phyloP scores from a whole-genome alignment of 192 early-diverging fungal genomes.

The Backusella circina region DNA sequence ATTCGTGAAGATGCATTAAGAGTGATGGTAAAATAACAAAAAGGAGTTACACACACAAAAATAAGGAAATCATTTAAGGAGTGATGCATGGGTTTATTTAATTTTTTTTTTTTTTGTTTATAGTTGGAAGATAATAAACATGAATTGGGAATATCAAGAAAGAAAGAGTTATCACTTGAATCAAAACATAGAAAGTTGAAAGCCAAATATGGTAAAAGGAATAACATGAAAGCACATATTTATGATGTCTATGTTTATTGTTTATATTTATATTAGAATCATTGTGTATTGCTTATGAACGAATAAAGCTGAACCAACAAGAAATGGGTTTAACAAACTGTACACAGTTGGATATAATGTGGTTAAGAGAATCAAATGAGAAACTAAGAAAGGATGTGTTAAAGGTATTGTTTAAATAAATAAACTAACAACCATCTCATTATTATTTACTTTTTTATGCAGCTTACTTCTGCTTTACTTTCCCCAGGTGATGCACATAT shows the following conservation, averaged over 20 bases:
- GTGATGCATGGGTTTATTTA: too few species aligned
- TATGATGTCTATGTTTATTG: not conserved
- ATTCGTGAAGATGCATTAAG: conserved; percentile 19
- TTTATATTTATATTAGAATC: conserved; percentile 17
- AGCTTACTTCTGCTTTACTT: conserved; percentile 9
- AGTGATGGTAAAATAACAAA: conserved; percentile 10
- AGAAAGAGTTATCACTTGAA: conserved; percentile 32
- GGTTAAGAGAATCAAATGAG: conserved; percentile 30
- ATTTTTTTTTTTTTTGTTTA: not conserved
- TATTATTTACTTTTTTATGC: not conserved
- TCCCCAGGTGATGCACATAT: not conserved
- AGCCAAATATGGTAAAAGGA: conserved; percentile 29
- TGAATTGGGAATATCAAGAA: conserved; percentile 29
- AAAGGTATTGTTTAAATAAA: conserved; percentile 26
- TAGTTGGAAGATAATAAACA: conserved; percentile 41
- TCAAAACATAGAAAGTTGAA: conserved; percentile 31
- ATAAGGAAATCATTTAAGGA: not conserved
- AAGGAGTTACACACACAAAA: not conserved
- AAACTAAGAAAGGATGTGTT: conserved; percentile 28
- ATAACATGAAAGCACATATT: not conserved
- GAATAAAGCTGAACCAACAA: conserved; percentile 31
- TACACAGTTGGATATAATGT: conserved; percentile 7
- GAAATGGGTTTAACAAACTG: conserved; percentile 13
- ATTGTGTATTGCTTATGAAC: conserved; percentile 26
- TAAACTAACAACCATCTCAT: not conserved